Evolutionary conservation across 179 eudicot species (phyloP).

Genomic region (Carnegiea gigantea): DNA sequence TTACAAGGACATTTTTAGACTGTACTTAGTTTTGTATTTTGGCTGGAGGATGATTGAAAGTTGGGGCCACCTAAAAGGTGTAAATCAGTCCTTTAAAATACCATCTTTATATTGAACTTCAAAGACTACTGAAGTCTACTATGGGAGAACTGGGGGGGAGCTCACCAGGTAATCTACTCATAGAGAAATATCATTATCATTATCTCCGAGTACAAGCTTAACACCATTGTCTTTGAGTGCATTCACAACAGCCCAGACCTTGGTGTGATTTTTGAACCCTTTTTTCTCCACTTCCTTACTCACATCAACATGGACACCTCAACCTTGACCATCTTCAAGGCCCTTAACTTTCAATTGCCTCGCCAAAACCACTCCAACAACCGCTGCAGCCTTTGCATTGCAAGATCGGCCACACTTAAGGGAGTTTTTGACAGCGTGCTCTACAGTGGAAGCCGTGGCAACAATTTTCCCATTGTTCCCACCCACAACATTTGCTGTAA

Average conservation of each 20-base stretch:
- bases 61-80: neutral
- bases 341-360: constrained; percentile 77
- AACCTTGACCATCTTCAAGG: constrained; percentile 60
- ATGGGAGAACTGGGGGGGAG: neutral
- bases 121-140: neutral
- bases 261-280: constrained; percentile 61
- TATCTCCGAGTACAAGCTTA: constrained; percentile 54
- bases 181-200: constrained; percentile 23
- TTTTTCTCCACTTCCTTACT: constrained; percentile 68
- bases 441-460: constrained; percentile 66
- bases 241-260: constrained; percentile 66
- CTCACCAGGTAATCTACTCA: constrained; percentile 9
- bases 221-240: constrained; percentile 65
- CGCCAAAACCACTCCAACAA: constrained; percentile 75
- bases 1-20: neutral
- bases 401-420: constrained; percentile 70
- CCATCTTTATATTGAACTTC: neutral
- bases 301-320: constrained; percentile 62
- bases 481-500: constrained; percentile 73
- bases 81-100: neutral
- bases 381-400: constrained; percentile 70
- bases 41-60: neutral
- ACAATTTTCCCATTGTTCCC: constrained; percentile 63
- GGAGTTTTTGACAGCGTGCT: constrained; percentile 52
- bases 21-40: neutral